These are phyloP conservation scores for Didymellaceae sp. DNA, from an alignment of 2,329 filamentous ascomycete genomes.

Conservation along the genomic window DNA sequence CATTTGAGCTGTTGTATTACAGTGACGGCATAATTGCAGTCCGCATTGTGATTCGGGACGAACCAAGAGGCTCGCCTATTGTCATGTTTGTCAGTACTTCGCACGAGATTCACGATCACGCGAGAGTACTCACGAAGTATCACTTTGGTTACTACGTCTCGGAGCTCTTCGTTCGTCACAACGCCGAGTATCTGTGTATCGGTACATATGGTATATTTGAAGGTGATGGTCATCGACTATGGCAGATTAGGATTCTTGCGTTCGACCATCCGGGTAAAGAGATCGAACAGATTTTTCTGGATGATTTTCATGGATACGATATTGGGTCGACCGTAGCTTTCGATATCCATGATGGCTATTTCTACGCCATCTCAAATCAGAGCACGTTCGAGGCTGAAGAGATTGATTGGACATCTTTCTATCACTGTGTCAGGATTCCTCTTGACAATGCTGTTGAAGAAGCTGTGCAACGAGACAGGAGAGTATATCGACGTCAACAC, in stretches of 20 bases:
- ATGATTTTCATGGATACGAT: slow-evolving; percentile 67
- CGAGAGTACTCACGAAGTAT: slow-evolving; percentile 48
- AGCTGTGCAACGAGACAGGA: slow-evolving; percentile 53
- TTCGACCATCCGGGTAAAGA: neutral
- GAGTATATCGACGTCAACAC: slow-evolving; percentile 71
- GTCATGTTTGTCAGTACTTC: neutral
- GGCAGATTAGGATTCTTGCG: slow-evolving; percentile 61
- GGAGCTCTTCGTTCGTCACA: slow-evolving; percentile 73
- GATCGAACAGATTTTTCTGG: slow-evolving; percentile 54
- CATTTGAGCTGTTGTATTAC: slow-evolving; percentile 37
- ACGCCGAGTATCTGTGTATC: slow-evolving; percentile 66
- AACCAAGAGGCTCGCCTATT: neutral
- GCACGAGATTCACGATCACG: slow-evolving; percentile 24
- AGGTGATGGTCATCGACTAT: slow-evolving; percentile 64
- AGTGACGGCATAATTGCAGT: slow-evolving; percentile 43
- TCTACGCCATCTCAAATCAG: slow-evolving; percentile 75
- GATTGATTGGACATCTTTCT: slow-evolving; percentile 72
- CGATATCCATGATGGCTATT: slow-evolving; percentile 68
- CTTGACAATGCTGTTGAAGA: slow-evolving; percentile 55
- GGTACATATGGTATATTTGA: slow-evolving; percentile 65
- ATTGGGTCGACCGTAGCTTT: slow-evolving; percentile 74
- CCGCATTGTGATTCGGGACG: slow-evolving; percentile 7
- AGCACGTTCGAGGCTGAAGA: slow-evolving; percentile 67
- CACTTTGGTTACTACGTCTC: no score
- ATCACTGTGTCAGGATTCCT: slow-evolving; percentile 70